Conservation (phyloP, 2,329 filamentous ascomycete species). For the Elsinoe batatas region DNA sequence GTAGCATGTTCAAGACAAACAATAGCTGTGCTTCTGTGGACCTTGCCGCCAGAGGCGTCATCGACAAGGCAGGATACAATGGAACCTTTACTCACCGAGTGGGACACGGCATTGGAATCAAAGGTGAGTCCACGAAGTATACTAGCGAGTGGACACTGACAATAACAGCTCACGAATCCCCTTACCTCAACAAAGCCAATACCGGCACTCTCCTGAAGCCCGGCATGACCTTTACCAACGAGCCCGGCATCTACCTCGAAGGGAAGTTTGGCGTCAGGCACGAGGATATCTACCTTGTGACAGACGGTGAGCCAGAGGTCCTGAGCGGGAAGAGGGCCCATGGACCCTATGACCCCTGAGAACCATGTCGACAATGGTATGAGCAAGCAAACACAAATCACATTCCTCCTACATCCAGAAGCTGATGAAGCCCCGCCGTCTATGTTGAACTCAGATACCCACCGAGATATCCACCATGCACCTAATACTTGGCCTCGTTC, state of each 20-base stretch:
- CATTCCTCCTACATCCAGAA: background rate
- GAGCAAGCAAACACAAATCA: background rate
- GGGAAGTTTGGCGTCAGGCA: conserved; percentile 52
- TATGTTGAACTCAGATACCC: conserved; percentile 1
- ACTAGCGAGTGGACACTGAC: background rate
- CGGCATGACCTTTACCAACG: conserved; percentile 55
- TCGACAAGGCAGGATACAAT: conserved; percentile 49
- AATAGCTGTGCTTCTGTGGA: conserved; percentile 51
- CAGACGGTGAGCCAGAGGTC: conserved; percentile 43
- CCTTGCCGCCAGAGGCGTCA: conserved; percentile 49
- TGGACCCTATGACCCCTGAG: conserved; percentile 44
- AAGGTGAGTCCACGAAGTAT: conserved; percentile 24
- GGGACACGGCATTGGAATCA: conserved; percentile 57
- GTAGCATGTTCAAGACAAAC: conserved; percentile 41
- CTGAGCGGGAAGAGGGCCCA: conserved; percentile 45
- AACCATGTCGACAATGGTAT: background rate
- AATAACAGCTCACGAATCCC: conserved; percentile 47
- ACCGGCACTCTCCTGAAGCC: conserved; percentile 36
- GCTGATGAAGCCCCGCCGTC: conserved; percentile 2
- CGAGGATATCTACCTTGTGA: conserved; percentile 53
- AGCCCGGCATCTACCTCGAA: conserved; percentile 54
- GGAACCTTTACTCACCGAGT: conserved; percentile 52
- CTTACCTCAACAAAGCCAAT: conserved; percentile 56
- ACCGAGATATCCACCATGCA: background rate
- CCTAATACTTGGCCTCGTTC: background rate